A percentile compares a stretch with the other conserved stretches of the same genome.
Evolutionary conservation across 2,329 filamentous ascomycete species (phyloP).

Genomic region (Penicillium capsulatum): DNA sequence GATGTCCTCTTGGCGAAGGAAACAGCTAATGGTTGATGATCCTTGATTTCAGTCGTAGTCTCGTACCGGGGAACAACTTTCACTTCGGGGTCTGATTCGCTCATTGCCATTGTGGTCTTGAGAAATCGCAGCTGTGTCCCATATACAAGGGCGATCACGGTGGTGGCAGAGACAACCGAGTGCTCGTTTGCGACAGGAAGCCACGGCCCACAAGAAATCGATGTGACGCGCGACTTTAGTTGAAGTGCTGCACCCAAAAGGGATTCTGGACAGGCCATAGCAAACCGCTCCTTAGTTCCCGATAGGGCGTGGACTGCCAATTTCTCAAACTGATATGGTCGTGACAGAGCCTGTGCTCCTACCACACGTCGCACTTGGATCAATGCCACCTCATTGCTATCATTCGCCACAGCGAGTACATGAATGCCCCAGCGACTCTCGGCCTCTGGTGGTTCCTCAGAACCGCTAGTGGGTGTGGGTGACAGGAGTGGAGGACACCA

Average conservation of each 20-base stretch:
- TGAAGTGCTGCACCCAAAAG: constrained; percentile 29
- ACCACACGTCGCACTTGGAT: constrained; percentile 23
- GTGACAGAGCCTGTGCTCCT: constrained; percentile 2
- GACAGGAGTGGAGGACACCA: constrained; percentile 37
- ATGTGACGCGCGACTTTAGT: constrained; percentile 22
- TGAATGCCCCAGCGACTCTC: constrained; percentile 36
- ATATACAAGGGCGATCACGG: constrained; percentile 28
- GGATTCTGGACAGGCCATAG: constrained; percentile 23
- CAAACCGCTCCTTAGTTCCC: constrained; percentile 10
- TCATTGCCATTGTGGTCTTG: constrained; percentile 18
- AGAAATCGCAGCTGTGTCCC: constrained; percentile 29
- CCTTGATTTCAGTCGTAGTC: constrained; percentile 10
- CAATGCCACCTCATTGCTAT: constrained; percentile 36
- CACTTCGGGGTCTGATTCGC: constrained; percentile 1
- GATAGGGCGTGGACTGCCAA: constrained; percentile 22
- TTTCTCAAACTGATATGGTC: constrained; percentile 24
- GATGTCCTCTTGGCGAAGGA: constrained; percentile 2
- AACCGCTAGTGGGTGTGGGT: constrained; percentile 6
- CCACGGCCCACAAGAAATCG: constrained; percentile 36
- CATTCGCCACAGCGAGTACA: constrained; percentile 37
- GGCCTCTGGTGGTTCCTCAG: constrained; percentile 6
- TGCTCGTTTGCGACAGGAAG: constrained; percentile 4
- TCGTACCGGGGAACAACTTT: constrained; percentile 5
- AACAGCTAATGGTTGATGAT: constrained; percentile 10
- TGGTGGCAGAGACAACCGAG: constrained; percentile 14